Conservation (phyloP, 805 yeast species). For the Ogataea henricii region DNA sequence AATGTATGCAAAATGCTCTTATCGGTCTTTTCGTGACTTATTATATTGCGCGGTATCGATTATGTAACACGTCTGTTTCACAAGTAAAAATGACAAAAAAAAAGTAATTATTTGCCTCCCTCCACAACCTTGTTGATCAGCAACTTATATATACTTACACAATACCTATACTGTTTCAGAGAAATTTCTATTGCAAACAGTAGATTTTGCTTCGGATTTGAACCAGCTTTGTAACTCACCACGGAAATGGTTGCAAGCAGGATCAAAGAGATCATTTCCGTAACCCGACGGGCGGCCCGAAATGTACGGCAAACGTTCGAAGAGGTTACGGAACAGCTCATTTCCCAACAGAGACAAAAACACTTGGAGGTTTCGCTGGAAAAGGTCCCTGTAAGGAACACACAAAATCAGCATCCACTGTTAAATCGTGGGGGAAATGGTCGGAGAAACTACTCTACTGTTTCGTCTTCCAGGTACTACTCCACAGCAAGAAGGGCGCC, state of each 20-base stretch:
- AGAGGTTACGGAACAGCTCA: conserved; percentile 44
- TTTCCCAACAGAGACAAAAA: conserved; percentile 31
- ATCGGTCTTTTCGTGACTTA: neutral
- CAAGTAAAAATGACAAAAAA: neutral
- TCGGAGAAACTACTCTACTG: conserved; percentile 32
- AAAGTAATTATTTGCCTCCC: neutral
- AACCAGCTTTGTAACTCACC: neutral
- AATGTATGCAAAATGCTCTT: neutral
- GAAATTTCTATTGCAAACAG: neutral
- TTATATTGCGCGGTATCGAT: neutral
- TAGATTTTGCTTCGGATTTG: neutral
- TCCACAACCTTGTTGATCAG: neutral
- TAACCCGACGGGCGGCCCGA: conserved; percentile 47
- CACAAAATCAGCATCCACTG: conserved; percentile 27
- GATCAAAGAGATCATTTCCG: conserved; percentile 47
- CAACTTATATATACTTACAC: neutral
- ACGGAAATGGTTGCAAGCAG: conserved; percentile 35
- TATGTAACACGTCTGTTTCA: conserved; percentile 1
- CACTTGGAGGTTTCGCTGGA: conserved; percentile 35
- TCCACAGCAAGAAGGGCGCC: conserved; percentile 16
- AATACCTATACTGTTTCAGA: neutral
- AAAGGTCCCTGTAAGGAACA: conserved; percentile 42
- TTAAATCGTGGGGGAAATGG: conserved; percentile 13
- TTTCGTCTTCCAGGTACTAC: conserved; percentile 19
- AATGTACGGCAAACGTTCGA: conserved; percentile 49